These are phyloP conservation scores for Ilex aquifolium DNA, from an alignment of 257 asterid species.

Conservation along the genomic window DNA sequence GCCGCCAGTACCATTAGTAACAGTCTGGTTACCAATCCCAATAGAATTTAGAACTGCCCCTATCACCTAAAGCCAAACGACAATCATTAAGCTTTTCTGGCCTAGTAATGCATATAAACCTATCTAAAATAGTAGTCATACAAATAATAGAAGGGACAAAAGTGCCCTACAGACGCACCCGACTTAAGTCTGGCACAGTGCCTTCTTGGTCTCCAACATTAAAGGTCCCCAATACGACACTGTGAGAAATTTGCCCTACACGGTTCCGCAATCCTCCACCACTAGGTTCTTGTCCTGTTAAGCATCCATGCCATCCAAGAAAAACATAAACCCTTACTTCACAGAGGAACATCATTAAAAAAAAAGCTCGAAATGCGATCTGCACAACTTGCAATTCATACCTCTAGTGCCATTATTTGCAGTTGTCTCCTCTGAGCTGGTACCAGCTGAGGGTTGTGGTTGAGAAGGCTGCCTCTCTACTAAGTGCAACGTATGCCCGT, in stretches of 20 bases:
- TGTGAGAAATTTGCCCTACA: slow-evolving; percentile 75
- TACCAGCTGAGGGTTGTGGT: slow-evolving; percentile 45
- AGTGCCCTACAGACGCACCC: slow-evolving; percentile 43
- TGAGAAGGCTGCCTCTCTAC: slow-evolving; percentile 68
- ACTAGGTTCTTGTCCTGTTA: slow-evolving; percentile 61
- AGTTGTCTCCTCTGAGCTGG: slow-evolving; percentile 43
- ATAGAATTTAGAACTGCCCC: slow-evolving; percentile 83
- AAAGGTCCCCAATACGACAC: slow-evolving; percentile 75
- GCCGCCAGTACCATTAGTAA: slow-evolving; percentile 30
- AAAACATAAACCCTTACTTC: not conserved
- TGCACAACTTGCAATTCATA: slow-evolving; percentile 14
- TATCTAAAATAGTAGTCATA: not conserved
- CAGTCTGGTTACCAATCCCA: slow-evolving; percentile 52
- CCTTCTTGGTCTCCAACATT: slow-evolving; percentile 85
- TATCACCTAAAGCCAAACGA: slow-evolving; percentile 47
- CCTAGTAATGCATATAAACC: not conserved
- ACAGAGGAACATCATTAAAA: not conserved
- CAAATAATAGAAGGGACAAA: not conserved
- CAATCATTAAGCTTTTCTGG: slow-evolving; percentile 6
- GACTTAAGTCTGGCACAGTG: slow-evolving; percentile 60
- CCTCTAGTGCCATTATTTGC: slow-evolving; percentile 53
- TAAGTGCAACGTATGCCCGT: slow-evolving; percentile 86
- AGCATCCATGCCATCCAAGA: slow-evolving; percentile 10
- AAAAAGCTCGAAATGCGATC: slow-evolving; percentile 5
- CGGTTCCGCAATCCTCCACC: slow-evolving; percentile 52